A percentile compares a stretch with the other conserved stretches of the same genome.
Conservation (phyloP, 2,329 filamentous ascomycete species). For the Xylaria sp. region DNA sequence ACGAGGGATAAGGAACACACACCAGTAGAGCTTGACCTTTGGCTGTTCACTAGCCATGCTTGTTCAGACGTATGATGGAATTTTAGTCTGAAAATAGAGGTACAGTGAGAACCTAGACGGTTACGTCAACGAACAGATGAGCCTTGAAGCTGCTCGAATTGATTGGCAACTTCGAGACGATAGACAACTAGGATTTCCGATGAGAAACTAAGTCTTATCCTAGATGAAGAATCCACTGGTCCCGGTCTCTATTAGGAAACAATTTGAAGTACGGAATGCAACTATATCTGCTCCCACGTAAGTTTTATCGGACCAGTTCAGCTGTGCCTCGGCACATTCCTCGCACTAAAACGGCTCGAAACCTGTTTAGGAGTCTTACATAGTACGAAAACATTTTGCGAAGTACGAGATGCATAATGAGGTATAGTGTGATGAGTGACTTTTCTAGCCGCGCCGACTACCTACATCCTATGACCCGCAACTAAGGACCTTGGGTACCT, state of each 20-base stretch:
- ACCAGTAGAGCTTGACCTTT: constrained; percentile 69
- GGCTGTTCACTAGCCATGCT: constrained; percentile 41
- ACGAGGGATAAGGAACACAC: constrained; percentile 22
- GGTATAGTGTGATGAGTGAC: no score
- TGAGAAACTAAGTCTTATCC: no score
- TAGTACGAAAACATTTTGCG: no score
- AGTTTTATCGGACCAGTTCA: not conserved
- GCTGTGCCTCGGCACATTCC: not conserved
- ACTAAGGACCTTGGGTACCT: no score
- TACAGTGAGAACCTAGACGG: not conserved
- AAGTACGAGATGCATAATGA: no score
- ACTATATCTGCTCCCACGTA: no score
- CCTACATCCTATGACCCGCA: no score
- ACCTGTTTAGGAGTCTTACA: not conserved
- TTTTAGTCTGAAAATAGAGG: not conserved
- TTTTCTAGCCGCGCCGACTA: no score
- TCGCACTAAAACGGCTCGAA: not conserved
- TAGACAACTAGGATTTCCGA: no score
- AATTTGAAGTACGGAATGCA: no score
- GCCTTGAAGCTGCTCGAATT: not conserved
- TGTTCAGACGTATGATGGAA: not conserved
- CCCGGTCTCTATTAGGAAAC: no score
- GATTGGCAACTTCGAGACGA: not conserved
- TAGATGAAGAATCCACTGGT: no score
- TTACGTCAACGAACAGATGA: not conserved